Evolutionary conservation across 345 rosid genomes (phyloP), one percentile per base, ranked within the genome.

Genomic region (Iberis pinnata): DNA sequence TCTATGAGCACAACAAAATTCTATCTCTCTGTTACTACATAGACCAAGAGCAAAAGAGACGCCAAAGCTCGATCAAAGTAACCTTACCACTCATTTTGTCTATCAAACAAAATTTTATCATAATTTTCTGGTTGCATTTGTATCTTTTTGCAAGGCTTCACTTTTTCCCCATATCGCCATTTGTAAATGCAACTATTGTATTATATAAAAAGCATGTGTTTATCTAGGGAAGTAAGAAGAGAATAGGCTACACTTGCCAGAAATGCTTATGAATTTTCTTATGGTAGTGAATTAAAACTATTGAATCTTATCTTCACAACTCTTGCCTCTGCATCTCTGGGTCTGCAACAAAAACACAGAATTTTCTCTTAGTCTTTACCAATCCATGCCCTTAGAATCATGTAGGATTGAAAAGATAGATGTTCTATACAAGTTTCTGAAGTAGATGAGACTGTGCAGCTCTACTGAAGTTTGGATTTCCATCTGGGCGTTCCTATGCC

Each of bases 401-500:
- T 17, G 31, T 17, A 49, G 13, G 55, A 18, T 53, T 73, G 40
- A 65, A 42, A 9, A 29, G 52, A 13, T 11, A 26, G 22, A 35
- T 4, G 12, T 36, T 38, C 35, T 22, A 32, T 62, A 87, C 98
- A 88, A 78, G n/a, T 83, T 88, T 70, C 78, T 80, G 77, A 92
- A 92, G 79, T 76, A 92, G 58, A 92, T 85, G 53, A 88, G 86
- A 9, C 95, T 85, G 72, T 92, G 95, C 61, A 90, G 81, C 81
- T 90, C 98, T 41, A 87, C 96, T 3, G 96, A 90, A 56, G 86
- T 88, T 69, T 89, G 73, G 60, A 96, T 69, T 60, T 96, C 96
- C 98, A 90, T 90, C 72, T 87, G 96, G 50, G 96, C 98, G 46
- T 90, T 90, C 74, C 98, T 84, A 63, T 87, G 98, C 58, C 98